A percentile compares a stretch with the other conserved stretches of the same genome.
phyloP scores from a whole-genome alignment of 208 protist genomes.

The Crithidia fasciculata region DNA sequence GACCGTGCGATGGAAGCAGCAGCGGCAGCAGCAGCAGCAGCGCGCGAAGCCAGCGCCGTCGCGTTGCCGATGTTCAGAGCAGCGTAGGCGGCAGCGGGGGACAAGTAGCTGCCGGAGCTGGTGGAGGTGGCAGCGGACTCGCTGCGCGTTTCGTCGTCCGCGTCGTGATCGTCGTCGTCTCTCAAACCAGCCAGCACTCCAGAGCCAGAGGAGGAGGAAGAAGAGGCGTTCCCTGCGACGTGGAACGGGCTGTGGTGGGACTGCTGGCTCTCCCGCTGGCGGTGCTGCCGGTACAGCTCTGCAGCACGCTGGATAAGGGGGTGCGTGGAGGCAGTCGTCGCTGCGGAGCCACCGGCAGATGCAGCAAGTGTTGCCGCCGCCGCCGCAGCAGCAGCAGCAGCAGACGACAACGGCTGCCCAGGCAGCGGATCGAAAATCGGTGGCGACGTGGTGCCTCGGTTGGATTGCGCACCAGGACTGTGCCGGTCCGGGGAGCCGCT shows the following conservation, averaged over 20 bases:
- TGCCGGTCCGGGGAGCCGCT: conserved; percentile 19
- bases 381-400: neutral
- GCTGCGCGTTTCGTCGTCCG: neutral
- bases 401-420: neutral
- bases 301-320: conserved; percentile 39
- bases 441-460: neutral
- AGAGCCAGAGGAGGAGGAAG: too few relatives aligned
- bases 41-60: neutral
- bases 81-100: conserved; percentile 12
- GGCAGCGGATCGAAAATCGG: neutral
- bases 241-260: conserved; percentile 18
- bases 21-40: neutral
- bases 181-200: too few relatives aligned
- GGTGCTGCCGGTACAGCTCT: conserved; percentile 33
- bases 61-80: neutral
- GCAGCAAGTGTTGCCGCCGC: neutral
- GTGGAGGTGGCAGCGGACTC: conserved; percentile 1
- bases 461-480: neutral
- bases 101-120: conserved; percentile 11
- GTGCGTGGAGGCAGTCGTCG: conserved; percentile 26
- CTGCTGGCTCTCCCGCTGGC: conserved; percentile 19
- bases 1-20: neutral
- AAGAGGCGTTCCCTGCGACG: neutral
- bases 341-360: neutral
- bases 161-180: too few relatives aligned